Base-by-base conservation (phyloP, 352 stramenopile genomes). In the Salisapilia sapeloensis region DNA sequence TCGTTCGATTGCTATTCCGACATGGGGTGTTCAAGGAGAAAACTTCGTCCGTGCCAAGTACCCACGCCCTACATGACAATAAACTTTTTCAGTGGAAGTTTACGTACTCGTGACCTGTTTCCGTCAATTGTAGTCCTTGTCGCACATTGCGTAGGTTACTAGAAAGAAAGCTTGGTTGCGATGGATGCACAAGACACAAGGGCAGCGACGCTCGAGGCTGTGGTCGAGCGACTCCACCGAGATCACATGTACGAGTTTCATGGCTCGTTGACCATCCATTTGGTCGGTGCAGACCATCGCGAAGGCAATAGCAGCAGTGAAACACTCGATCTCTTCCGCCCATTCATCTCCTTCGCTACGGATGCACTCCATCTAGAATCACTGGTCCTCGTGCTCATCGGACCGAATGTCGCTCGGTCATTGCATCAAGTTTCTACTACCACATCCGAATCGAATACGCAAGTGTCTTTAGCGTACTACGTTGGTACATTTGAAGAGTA, bases 221-320 rank as follows among this genome's bases (percentile, higher is more conserved):
- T 31, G 20, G 20, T 61, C 8, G 22, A 50, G 19, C 50, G 54
- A 0, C 48, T 65, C 16, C 25, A 53, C 28, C 25, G 24, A 8
- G 25, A 16, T 6, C 44, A 61, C 25, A 22, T 22, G 4, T 14
- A n/a, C 12, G 40, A 44, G 15, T 11, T 40, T 6, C 12, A 16
- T 22, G 5, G 4, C 15, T 14, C 5, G 31, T 6, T 86, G 36
- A 75, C 51, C 0, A 44, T 86, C 14, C 70, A 85, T 33, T 42
- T 90, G 14, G 45, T 86, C 2, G 74, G 74, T 10, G 70, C 70
- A 1, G 74, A 90, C 44, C 55, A 85, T 38, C 62, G 74, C 32
- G 74, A 90, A 35, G 74, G 74, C 22, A 80, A 70, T 40, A 56
- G 50, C 11, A 52, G 44, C 6, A 16, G 44, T 0, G 65, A 83